These are phyloP conservation scores for Artemisia argyi DNA, from an alignment of 129 eudicot species.

Conservation along the genomic window DNA sequence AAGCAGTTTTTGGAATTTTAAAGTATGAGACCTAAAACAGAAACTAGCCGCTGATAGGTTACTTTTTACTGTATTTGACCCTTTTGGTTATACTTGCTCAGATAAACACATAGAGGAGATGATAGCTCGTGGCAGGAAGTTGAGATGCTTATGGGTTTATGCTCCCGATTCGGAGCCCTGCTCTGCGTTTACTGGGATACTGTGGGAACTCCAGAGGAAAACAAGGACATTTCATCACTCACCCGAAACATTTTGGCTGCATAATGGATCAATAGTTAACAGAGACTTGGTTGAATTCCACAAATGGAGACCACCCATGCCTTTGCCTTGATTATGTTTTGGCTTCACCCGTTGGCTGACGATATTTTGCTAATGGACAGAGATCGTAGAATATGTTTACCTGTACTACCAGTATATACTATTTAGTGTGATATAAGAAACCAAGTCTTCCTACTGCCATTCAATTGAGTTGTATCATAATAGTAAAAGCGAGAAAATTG, in stretches of 20 bases:
- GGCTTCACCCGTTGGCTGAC: conserved; percentile 1
- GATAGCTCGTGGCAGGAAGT: conserved; percentile 68
- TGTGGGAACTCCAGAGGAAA: conserved; percentile 96
- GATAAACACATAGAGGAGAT: conserved; percentile 76
- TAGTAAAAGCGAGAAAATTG: neutral
- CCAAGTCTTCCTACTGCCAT: neutral
- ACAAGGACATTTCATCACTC: conserved; percentile 88
- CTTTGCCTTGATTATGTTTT: conserved; percentile 57
- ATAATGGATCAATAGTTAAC: conserved; percentile 74
- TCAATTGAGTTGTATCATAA: conserved; percentile 25
- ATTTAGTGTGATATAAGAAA: neutral
- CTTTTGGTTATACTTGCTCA: conserved; percentile 24
- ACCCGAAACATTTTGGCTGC: conserved; percentile 92
- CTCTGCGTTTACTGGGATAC: conserved; percentile 74
- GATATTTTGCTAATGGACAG: conserved; percentile 11
- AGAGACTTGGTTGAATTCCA: conserved; percentile 68
- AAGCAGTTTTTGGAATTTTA: neutral
- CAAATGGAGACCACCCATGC: conserved; percentile 89
- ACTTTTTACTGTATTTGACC: neutral
- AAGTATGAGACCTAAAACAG: neutral
- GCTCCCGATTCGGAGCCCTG: conserved; percentile 72
- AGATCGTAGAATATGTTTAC: conserved; percentile 7
- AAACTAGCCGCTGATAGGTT: neutral
- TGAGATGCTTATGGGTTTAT: conserved; percentile 90
- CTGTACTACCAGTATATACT: neutral